These are phyloP conservation scores for Cenchrus americanus DNA, from an alignment of 176 grass and related monocot genomes.

Conservation along the genomic window DNA sequence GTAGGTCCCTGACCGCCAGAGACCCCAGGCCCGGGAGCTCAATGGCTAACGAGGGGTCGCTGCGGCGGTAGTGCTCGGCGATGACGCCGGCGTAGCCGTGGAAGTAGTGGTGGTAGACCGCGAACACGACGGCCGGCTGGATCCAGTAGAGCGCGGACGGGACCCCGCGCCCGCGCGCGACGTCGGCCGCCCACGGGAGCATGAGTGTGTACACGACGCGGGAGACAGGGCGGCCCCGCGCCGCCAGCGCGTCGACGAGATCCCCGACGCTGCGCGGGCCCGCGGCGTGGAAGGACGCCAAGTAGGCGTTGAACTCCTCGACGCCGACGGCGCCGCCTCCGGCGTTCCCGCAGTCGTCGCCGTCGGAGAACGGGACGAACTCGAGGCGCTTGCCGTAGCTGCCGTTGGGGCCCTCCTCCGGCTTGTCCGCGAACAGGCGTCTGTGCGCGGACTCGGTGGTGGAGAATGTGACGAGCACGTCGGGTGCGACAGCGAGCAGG, in stretches of 20 bases:
- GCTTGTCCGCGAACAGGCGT: constrained; percentile 52
- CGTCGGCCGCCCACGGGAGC: constrained; percentile 61
- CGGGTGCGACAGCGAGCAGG: constrained; percentile 36
- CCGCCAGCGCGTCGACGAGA: constrained; percentile 42
- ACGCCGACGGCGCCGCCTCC: not conserved
- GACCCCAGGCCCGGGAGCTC: constrained; percentile 46
- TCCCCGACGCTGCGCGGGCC: constrained; percentile 33
- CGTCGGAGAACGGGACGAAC: constrained; percentile 59
- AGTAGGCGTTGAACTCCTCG: constrained; percentile 29
- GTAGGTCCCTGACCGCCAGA: constrained; percentile 42
- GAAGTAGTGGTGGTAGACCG: constrained; percentile 69
- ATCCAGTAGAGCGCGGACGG: constrained; percentile 77
- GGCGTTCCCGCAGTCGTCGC: constrained; percentile 34
- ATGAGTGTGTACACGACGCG: constrained; percentile 59
- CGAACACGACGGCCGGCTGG: constrained; percentile 60
- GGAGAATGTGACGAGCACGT: constrained; percentile 61
- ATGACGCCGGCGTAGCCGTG: constrained; percentile 45
- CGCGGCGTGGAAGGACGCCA: constrained; percentile 38
- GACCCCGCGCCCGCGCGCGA: constrained; percentile 47
- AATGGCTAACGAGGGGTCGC: constrained; percentile 46
- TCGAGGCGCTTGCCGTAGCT: constrained; percentile 34
- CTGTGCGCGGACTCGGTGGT: constrained; percentile 47
- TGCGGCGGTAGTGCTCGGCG: constrained; percentile 7
- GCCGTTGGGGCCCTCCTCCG: not conserved
- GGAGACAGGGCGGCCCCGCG: constrained; percentile 46